Evolutionary conservation across 169 alveolate genomes (phyloP).

Genomic region (Cryptosporidium felis): DNA sequence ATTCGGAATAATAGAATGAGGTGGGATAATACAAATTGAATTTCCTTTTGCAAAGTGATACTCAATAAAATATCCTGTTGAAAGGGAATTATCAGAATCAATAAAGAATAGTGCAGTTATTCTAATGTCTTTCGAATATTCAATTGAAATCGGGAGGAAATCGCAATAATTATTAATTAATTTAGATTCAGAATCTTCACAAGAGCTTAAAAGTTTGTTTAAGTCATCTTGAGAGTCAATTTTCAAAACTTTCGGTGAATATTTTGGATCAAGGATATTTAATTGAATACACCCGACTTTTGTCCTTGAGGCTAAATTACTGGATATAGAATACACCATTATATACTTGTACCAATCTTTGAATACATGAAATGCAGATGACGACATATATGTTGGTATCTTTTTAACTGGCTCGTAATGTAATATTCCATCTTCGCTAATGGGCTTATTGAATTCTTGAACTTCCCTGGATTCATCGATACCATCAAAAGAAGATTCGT

Average conservation of each 20-base stretch:
- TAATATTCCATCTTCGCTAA: neutral
- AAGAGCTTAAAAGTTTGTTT: neutral
- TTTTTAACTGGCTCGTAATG: conserved; percentile 34
- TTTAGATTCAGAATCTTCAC: neutral
- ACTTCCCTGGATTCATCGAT: conserved; percentile 63
- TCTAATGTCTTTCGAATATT: neutral
- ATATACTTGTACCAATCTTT: conserved; percentile 48
- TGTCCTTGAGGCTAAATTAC: conserved; percentile 17
- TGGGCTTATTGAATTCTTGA: conserved; percentile 12
- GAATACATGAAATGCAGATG: neutral
- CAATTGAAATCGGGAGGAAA: conserved; percentile 7
- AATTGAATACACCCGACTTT: conserved; percentile 50
- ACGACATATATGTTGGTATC: conserved; percentile 28
- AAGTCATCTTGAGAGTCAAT: conserved; percentile 9
- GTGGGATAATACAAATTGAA: conserved; percentile 26
- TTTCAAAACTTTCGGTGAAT: neutral
- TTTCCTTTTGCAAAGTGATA: neutral
- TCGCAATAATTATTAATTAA: neutral
- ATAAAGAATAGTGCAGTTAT: conserved; percentile 21
- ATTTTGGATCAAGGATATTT: conserved; percentile 30
- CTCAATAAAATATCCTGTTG: conserved; percentile 29
- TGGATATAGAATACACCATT: conserved; percentile 13
- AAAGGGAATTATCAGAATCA: neutral
- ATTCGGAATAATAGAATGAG: conserved; percentile 15
- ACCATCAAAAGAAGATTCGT: conserved; percentile 31